Evolutionary conservation across 1,139 yeast species (phyloP), one percentile per base, ranked within the genome.

Genomic region (Lizanozyma gosingica): DNA sequence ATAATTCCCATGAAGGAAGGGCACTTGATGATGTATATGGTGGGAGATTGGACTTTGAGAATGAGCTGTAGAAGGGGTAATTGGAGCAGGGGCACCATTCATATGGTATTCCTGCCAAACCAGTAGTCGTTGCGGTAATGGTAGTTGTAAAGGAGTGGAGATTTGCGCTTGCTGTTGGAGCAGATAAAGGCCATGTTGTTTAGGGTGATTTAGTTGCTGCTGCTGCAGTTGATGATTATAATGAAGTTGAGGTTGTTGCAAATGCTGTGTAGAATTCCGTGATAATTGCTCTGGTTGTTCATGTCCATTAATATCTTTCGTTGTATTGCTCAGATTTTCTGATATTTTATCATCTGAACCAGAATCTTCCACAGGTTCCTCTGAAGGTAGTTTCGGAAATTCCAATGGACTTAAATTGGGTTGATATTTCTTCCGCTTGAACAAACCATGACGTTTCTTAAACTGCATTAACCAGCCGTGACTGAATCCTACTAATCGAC

Each of bases 381-480:
- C 29, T n/a, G n/a, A n/a, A n/a, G n/a, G n/a, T n/a, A n/a, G n/a
- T 22, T 22, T 22, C 6, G 29, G 29, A 11, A 22, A 22, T 6
- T 22, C 29, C 11, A 22, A 22, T 6, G 29, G 29, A 22, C 11
- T 22, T 22, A 22, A 6, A 22, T 11, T 22, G 6, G 29, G 29
- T 22, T 22, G 29, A 22, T 22, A 22, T 11, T 22, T 22, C 11
- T 22, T 22, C 29, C 29, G 6, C 11, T 22, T 22, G 29, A 22
- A 22, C 37, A 77, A 56, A 0, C 80, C 80, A 48, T 76, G 80
- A 41, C 82, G 56, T 49, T 74, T 76, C 51, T 77, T 77, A 53
- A 77, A 77, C 49, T 74, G 80, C 17, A 74, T 63, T 36, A 77
- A 56, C 83, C 83, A 77, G 4, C 83, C 83, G 54, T 77, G 81